phyloP scores from a whole-genome alignment of 352 stramenopile species.

The Phytophthora aleatoria region DNA sequence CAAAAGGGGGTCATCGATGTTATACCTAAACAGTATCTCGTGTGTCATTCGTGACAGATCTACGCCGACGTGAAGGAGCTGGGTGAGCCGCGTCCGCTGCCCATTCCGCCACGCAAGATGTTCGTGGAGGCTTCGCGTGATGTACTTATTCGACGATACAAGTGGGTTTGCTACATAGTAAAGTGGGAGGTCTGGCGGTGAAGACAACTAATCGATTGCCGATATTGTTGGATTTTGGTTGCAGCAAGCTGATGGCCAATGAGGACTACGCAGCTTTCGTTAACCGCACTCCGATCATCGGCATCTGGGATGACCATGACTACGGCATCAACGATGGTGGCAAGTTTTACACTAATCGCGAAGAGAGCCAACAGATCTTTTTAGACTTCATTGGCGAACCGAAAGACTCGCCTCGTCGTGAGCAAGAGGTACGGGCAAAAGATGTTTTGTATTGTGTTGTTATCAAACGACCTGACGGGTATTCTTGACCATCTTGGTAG shows the following conservation, averaged over 20 bases:
- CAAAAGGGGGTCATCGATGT: background rate
- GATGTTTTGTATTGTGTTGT: background rate
- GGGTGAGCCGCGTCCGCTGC: constrained; percentile 44
- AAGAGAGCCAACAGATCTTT: constrained; percentile 85
- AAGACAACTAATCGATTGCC: background rate
- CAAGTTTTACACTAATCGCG: constrained; percentile 73
- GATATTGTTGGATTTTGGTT: background rate
- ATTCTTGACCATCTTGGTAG: constrained; percentile 28
- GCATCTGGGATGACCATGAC: constrained; percentile 92
- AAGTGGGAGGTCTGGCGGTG: background rate
- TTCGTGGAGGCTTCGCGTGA: constrained; percentile 59
- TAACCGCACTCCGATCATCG: constrained; percentile 72
- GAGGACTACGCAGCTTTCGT: constrained; percentile 70
- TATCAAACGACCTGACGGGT: background rate
- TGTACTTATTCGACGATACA: constrained; percentile 65
- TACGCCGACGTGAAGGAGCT: constrained; percentile 75
- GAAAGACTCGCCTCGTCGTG: constrained; percentile 68
- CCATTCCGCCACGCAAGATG: constrained; percentile 55
- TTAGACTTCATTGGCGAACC: constrained; percentile 86
- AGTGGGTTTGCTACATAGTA: constrained; percentile 34
- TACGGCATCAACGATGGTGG: constrained; percentile 91
- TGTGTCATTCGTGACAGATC: constrained; percentile 46
- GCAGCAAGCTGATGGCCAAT: constrained; percentile 66
- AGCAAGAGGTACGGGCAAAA: constrained; percentile 57
- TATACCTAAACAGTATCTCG: background rate